Evolutionary conservation across 2,329 filamentous ascomycete species (phyloP), one percentile per base, ranked within the genome.

Genomic region (Metarhizium sp.): DNA sequence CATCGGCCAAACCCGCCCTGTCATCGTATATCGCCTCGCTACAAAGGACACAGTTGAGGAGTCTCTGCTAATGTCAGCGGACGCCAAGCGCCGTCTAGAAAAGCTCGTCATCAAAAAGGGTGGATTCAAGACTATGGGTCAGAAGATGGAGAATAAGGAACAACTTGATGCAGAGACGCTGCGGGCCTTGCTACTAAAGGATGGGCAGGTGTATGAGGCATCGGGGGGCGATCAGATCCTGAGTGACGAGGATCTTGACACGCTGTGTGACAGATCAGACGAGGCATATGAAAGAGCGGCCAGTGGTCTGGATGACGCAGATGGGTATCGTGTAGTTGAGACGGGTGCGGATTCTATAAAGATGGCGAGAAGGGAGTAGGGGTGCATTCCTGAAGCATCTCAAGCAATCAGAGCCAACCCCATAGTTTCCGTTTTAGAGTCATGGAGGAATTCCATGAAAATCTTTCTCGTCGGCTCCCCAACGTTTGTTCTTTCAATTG

Each of bases 101-200:
- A 95, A 96, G 67, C 77, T 99, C 0, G 90, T 99, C 6, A 99
- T 99, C 64, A 88, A 92, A 58, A 97, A 97, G 68, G 92, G 92
- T 2, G 85, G 88, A 5, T 92, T 95, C 70, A 83, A 79, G 60
- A 85, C 80, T 11, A 82, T 91, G 72, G 77, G 75, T 0, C 79
- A 87, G 63, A 84, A 84, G 62, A 76, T 81, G 61, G 75, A 78
- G 54, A 64, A 72, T 52, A 74, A 72, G 58, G 73, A 74, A 53
- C 82, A 78, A 57, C 70, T 88, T 1, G 79, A 85, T 52, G 78
- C 80, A 25, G 80, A 91, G 58, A 77, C 75, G 10, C 74, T 88
- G 29, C 79, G 77, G 58, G 78, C 79, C 6, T 72, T 88, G 11
- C 71, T 91, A 3, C 73, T 87, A 42, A 84, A 85, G 63, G 88